These are phyloP conservation scores for Fusarium nurragi DNA, from an alignment of 2,329 filamentous ascomycete species.

Conservation along the genomic window DNA sequence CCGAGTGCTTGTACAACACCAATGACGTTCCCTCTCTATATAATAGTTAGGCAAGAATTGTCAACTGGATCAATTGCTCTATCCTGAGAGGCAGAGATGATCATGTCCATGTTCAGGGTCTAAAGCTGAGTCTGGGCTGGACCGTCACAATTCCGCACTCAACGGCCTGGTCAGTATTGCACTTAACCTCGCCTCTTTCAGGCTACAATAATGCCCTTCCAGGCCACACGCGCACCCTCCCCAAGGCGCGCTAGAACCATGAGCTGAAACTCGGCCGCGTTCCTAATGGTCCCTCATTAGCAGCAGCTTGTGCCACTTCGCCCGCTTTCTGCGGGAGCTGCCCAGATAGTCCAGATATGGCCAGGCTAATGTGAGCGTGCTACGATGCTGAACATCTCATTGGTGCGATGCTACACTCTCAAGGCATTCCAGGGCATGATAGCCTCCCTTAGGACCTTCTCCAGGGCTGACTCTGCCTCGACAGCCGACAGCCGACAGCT, in stretches of 20 bases:
- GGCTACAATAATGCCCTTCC: slow-evolving; percentile 9
- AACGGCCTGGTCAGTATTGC: too few species aligned
- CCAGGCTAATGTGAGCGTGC: slow-evolving; percentile 39
- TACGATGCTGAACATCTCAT: slow-evolving; percentile 24
- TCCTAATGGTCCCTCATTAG: slow-evolving; percentile 18
- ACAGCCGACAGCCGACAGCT: background rate
- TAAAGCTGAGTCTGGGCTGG: too few species aligned
- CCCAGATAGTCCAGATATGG: slow-evolving; percentile 17
- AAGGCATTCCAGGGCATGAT: slow-evolving; percentile 31
- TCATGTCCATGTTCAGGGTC: too few species aligned
- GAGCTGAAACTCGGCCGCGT: slow-evolving; percentile 33
- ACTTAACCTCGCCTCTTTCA: slow-evolving; percentile 3
- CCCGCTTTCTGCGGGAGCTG: slow-evolving; percentile 28
- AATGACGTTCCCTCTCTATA: too few species aligned
- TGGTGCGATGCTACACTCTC: slow-evolving; percentile 18
- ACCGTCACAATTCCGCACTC: too few species aligned
- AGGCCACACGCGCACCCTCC: slow-evolving; percentile 13
- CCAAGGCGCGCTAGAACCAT: slow-evolving; percentile 21
- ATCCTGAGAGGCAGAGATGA: too few species aligned
- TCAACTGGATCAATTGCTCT: too few species aligned
- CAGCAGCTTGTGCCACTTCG: slow-evolving; percentile 26
- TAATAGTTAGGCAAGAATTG: too few species aligned
- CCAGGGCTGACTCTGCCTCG: slow-evolving; percentile 32
- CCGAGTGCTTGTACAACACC: background rate
- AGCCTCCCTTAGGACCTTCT: slow-evolving; percentile 12